phyloP scores from a whole-genome alignment of 129 eudicot species.

The Lonicera japonica region DNA sequence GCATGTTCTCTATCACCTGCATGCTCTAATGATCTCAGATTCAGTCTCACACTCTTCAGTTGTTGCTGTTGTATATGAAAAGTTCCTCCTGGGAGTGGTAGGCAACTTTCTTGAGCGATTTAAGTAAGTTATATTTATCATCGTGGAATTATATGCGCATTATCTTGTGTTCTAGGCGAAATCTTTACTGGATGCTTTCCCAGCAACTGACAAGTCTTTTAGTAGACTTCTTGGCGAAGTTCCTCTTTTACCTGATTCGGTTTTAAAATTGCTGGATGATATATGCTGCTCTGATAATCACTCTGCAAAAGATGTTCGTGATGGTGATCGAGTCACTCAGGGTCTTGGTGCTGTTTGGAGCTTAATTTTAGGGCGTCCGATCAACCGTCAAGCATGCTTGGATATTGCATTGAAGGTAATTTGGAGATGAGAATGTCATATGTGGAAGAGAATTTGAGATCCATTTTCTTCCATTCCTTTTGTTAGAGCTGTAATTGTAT shows the following conservation, averaged over 20 bases:
- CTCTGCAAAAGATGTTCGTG: constrained; percentile 47
- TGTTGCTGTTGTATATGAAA: constrained; percentile 59
- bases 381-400: constrained; percentile 60
- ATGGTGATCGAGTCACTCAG: constrained; percentile 88
- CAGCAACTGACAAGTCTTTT: constrained; percentile 89
- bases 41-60: constrained; percentile 37
- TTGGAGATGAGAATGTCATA: no score
- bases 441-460: no score
- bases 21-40: constrained; percentile 50
- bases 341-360: constrained; percentile 96
- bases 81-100: constrained; percentile 88
- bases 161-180: constrained; percentile 45
- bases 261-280: constrained; percentile 61
- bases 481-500: no score
- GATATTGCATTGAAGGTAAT: constrained; percentile 85
- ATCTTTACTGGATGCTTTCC: constrained; percentile 67
- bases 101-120: constrained; percentile 10
- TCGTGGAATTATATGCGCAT: background rate
- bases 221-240: constrained; percentile 90
- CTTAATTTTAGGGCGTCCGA: constrained; percentile 74
- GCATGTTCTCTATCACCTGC: constrained; percentile 78
- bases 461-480: no score
- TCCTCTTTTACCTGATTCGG: constrained; percentile 73
- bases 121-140: background rate
- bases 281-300: constrained; percentile 51